Evolutionary conservation across 441 rosid species (phyloP).

Genomic region (Theobroma grandiflorum): DNA sequence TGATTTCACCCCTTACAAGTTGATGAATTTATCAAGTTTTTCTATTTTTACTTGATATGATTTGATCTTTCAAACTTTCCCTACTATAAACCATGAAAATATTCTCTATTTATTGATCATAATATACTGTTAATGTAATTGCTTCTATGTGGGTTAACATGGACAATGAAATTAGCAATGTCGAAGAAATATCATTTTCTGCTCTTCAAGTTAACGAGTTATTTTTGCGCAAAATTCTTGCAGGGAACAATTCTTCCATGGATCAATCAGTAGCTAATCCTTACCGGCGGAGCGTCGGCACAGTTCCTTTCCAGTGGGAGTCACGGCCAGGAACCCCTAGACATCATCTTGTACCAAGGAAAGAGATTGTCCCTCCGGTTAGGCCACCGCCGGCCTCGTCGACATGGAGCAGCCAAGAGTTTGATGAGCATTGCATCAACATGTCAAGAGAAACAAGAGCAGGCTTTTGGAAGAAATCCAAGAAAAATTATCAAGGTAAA

Average conservation of each 20-base stretch:
- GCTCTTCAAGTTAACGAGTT: not conserved
- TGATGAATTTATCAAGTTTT: not conserved
- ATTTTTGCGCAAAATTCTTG: conserved; percentile 13
- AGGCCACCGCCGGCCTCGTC: not conserved
- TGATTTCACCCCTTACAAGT: not conserved
- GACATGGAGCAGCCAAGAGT: not conserved
- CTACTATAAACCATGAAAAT: not conserved
- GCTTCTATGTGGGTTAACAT: not conserved
- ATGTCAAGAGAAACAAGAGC: not conserved
- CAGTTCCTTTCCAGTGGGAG: conserved; percentile 11
- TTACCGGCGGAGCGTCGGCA: not conserved
- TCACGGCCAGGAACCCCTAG: not conserved
- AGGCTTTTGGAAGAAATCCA: conserved; percentile 5
- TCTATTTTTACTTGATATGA: not conserved
- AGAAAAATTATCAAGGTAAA: not conserved
- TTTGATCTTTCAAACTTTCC: not conserved
- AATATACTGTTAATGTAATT: not conserved
- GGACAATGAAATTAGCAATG: not conserved
- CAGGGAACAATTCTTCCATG: not conserved
- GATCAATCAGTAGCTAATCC: not conserved
- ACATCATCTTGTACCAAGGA: not conserved
- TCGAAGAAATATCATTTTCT: not conserved
- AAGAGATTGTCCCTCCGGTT: not conserved
- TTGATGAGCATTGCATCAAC: not conserved
- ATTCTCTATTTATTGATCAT: not conserved